Conservation (phyloP, 2,329 filamentous ascomycete species). For the Myotisia sp. region DNA sequence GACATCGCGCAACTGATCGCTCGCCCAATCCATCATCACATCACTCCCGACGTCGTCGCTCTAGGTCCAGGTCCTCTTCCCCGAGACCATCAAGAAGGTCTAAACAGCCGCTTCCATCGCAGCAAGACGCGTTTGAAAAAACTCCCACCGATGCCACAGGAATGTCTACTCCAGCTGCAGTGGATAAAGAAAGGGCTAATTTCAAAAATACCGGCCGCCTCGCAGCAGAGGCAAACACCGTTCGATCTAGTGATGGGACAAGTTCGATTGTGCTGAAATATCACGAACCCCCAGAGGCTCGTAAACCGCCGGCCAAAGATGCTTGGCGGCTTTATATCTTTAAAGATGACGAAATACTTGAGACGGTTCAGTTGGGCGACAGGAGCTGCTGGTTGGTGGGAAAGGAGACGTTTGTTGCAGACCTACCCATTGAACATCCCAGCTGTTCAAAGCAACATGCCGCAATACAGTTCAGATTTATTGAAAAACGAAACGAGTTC, state of each 20-base stretch:
- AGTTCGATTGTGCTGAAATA: conserved; percentile 78
- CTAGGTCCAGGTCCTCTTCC: no score
- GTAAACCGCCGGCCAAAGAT: conserved; percentile 66
- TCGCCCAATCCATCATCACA: conserved; percentile 4
- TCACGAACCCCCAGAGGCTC: conserved; percentile 83
- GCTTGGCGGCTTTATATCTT: conserved; percentile 88
- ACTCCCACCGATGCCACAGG: conserved; percentile 18
- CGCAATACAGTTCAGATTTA: conserved; percentile 80
- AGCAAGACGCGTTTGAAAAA: conserved; percentile 30
- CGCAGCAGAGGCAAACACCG: conserved; percentile 75
- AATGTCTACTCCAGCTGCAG: conserved; percentile 19
- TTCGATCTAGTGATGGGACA: conserved; percentile 42
- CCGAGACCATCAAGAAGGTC: conserved; percentile 21
- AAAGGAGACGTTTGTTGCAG: conserved; percentile 63
- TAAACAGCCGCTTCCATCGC: conserved; percentile 31
- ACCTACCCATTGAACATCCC: conserved; percentile 73
- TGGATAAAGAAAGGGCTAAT: conserved; percentile 75
- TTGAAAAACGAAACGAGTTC: conserved; percentile 70
- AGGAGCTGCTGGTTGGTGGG: conserved; percentile 88
- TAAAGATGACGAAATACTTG: conserved; percentile 65
- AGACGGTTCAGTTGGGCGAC: conserved; percentile 60
- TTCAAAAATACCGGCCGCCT: conserved; percentile 66
- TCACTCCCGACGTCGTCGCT: no score
- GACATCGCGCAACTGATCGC: conserved; percentile 6
- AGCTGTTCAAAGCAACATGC: conserved; percentile 93